Conservation (phyloP, 2,329 filamentous ascomycete genomes). For the Chalaropsis thielavioides region DNA sequence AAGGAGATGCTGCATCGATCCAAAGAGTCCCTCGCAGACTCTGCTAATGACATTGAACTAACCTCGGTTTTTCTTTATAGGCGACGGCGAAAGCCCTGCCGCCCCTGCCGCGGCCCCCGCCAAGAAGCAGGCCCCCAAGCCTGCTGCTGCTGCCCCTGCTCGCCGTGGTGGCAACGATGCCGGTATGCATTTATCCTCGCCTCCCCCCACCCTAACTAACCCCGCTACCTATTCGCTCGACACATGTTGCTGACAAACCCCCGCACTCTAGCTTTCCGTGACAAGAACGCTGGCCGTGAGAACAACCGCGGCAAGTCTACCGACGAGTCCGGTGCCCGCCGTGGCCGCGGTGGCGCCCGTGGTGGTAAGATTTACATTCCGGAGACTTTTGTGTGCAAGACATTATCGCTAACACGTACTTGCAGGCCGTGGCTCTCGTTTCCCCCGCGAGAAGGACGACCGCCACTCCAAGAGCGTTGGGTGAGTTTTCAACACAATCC, state of each 20-base stretch:
- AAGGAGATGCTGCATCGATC: neutral
- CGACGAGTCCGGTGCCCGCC: conserved; percentile 47
- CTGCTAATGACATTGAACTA: conserved; percentile 1
- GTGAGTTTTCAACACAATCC: conserved; percentile 27
- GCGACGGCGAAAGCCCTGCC: conserved; percentile 16
- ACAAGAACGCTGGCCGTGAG: conserved; percentile 65
- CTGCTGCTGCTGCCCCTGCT: conserved; percentile 43
- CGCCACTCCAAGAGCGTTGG: conserved; percentile 36
- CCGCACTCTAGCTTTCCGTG: conserved; percentile 58
- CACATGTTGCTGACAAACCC: conserved; percentile 6
- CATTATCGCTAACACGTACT: neutral
- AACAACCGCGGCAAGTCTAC: conserved; percentile 71
- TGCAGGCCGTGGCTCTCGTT: conserved; percentile 39
- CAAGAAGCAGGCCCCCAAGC: conserved; percentile 81
- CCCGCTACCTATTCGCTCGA: neutral
- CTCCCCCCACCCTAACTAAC: neutral
- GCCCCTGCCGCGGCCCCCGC: conserved; percentile 57
- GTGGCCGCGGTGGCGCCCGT: conserved; percentile 47
- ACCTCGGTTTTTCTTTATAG: conserved; percentile 10
- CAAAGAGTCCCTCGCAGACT: neutral
- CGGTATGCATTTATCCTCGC: conserved; percentile 45
- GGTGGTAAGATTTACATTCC: conserved; percentile 33
- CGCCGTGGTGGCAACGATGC: conserved; percentile 64
- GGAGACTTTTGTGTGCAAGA: neutral
- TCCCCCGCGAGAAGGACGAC: conserved; percentile 40